Evolutionary conservation across 768 basidiomycete genomes (phyloP).

Genomic region (Mycena capillaripes): DNA sequence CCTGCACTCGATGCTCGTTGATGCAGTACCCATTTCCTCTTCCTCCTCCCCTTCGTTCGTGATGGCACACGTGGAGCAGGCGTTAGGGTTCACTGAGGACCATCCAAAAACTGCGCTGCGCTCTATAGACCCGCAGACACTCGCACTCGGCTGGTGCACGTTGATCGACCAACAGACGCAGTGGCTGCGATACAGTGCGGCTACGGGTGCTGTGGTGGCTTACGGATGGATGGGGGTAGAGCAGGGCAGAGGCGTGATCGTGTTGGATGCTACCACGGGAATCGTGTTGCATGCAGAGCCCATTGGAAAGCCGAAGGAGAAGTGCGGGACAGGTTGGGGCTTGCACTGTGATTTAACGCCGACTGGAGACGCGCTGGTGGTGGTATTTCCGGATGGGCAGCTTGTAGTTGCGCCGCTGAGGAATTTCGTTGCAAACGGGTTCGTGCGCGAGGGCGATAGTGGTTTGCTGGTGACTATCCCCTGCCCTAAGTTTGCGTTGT

Average conservation of each 20-base stretch:
- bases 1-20: slow-evolving; percentile 17
- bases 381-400: slow-evolving; percentile 24
- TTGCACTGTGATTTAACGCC: slow-evolving; percentile 24
- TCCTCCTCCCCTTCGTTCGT: slow-evolving; percentile 25
- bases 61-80: slow-evolving; percentile 23
- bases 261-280: slow-evolving; percentile 25
- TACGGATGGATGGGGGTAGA: slow-evolving; percentile 24
- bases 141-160: slow-evolving; percentile 29
- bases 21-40: slow-evolving; percentile 15
- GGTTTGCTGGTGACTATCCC: slow-evolving; percentile 24
- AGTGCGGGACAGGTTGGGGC: slow-evolving; percentile 16
- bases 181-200: slow-evolving; percentile 29
- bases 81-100: slow-evolving; percentile 14
- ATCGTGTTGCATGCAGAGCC: slow-evolving; percentile 18
- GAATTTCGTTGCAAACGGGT: slow-evolving; percentile 20
- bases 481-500: slow-evolving; percentile 24
- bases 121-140: slow-evolving; percentile 21
- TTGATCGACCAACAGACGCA: slow-evolving; percentile 25
- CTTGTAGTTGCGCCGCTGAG: slow-evolving; percentile 7
- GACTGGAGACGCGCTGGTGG: slow-evolving; percentile 22
- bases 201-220: slow-evolving; percentile 19
- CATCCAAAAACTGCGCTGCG: slow-evolving; percentile 22
- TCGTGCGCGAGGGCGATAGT: slow-evolving; percentile 23
- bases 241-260: slow-evolving; percentile 18
- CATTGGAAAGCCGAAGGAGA: slow-evolving; percentile 24